Percentiles rank a stretch among this genome's conserved stretches.
phyloP scores from a whole-genome alignment of 169 alveolate species.

The Eimeria sp. region DNA sequence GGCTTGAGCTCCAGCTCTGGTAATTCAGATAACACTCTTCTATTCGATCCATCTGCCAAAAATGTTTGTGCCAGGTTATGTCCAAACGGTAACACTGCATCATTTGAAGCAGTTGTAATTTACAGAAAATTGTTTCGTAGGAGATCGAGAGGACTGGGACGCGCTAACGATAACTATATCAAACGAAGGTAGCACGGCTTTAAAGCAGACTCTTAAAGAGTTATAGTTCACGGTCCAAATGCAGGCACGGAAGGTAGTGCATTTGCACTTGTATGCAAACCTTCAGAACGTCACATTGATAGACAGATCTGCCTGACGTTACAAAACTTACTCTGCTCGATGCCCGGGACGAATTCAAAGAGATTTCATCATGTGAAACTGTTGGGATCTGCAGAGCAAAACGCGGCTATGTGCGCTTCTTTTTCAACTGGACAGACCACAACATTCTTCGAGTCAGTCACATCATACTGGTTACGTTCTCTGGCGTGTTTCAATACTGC shows the following conservation, averaged over 20 bases:
- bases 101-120: background rate
- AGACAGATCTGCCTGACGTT: constrained; percentile 78
- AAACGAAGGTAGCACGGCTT: constrained; percentile 72
- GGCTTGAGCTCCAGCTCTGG: constrained; percentile 82
- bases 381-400: constrained; percentile 84
- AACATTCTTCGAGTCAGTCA: constrained; percentile 79
- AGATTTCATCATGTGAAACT: constrained; percentile 81
- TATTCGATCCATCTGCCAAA: background rate
- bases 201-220: background rate
- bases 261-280: background rate
- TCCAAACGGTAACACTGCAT: constrained; percentile 72
- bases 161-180: constrained; percentile 82
- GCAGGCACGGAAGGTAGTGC: constrained; percentile 82
- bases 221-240: too few relatives aligned
- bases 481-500: background rate
- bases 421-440: constrained; percentile 83
- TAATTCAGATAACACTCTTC: background rate
- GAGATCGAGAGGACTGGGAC: constrained; percentile 84
- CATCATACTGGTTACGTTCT: background rate
- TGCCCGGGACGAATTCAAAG: constrained; percentile 79
- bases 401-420: constrained; percentile 82
- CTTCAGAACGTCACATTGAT: background rate
- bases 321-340: constrained; percentile 78
- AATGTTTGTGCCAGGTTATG: constrained; percentile 77
- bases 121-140: constrained; percentile 20